Percentiles rank a stretch among this genome's conserved stretches.
Evolutionary conservation across 305 asterid genomes (phyloP).

Genomic region (Euphrasia arctica): DNA sequence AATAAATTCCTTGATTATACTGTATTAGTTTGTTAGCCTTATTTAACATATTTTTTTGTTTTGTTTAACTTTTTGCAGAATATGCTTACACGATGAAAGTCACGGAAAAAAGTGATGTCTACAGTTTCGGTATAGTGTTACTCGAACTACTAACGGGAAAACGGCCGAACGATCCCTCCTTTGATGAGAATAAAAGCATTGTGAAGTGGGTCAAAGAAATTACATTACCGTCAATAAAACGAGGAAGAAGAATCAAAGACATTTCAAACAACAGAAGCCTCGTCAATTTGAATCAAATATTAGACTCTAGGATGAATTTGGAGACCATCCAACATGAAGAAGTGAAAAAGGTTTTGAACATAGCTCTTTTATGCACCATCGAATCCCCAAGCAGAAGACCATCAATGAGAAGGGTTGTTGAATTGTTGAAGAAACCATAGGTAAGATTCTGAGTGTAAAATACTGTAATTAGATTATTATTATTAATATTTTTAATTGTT

Average conservation of each 20-base stretch:
- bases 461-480: no score
- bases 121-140: slow-evolving; percentile 79
- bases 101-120: slow-evolving; percentile 81
- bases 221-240: slow-evolving; percentile 32
- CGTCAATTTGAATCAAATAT: slow-evolving; percentile 37
- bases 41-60: background rate
- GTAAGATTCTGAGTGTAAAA: no score
- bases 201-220: slow-evolving; percentile 65
- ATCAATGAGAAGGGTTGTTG: slow-evolving; percentile 85
- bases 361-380: slow-evolving; percentile 66
- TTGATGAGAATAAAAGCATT: slow-evolving; percentile 65
- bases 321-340: slow-evolving; percentile 36
- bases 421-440: slow-evolving; percentile 51
- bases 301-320: slow-evolving; percentile 56
- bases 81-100: slow-evolving; percentile 74
- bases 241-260: slow-evolving; percentile 15
- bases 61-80: slow-evolving; percentile 37
- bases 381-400: slow-evolving; percentile 68
- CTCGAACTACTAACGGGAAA: slow-evolving; percentile 69
- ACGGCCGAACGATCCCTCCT: slow-evolving; percentile 55
- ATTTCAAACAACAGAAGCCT: slow-evolving; percentile 15
- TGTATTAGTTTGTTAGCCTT: background rate
- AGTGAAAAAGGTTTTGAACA: slow-evolving; percentile 54
- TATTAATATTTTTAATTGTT: no score
- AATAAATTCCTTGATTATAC: background rate